These are phyloP conservation scores for Diaporthe vexans DNA, from an alignment of 2,329 filamentous ascomycete genomes.

Conservation along the genomic window DNA sequence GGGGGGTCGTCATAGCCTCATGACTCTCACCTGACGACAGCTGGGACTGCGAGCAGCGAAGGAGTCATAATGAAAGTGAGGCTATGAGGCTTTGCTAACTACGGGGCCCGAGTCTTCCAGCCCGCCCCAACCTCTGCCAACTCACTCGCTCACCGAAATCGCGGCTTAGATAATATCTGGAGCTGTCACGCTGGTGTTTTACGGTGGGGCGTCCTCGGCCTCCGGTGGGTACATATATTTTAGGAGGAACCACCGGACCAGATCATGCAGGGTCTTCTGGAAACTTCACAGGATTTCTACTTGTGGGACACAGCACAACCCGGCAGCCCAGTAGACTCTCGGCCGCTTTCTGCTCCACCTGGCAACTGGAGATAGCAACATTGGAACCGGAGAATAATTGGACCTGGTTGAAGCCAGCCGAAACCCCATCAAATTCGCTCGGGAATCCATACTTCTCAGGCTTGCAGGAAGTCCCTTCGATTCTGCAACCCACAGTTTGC, in stretches of 20 bases:
- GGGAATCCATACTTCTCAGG: conserved; percentile 7
- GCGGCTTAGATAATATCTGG: conserved; percentile 19
- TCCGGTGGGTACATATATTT: conserved; percentile 14
- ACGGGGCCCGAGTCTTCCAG: too few relatives aligned
- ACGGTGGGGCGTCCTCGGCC: conserved; percentile 7
- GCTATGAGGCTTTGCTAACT: neutral
- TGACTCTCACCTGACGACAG: conserved; percentile 21
- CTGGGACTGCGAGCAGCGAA: neutral
- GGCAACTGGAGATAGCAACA: conserved; percentile 14
- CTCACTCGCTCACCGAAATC: neutral
- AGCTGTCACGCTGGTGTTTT: conserved; percentile 23
- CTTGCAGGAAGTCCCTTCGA: neutral
- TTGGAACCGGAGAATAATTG: conserved; percentile 15
- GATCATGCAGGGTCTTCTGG: conserved; percentile 31
- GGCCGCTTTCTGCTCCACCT: conserved; percentile 8
- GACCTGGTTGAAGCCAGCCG: conserved; percentile 22
- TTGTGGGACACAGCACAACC: conserved; percentile 5
- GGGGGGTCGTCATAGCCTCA: conserved; percentile 17
- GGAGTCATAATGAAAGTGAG: neutral
- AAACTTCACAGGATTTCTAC: conserved; percentile 22
- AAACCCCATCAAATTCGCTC: conserved; percentile 11
- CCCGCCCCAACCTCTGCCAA: neutral
- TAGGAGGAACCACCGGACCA: neutral
- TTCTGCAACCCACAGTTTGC: conserved; percentile 19
- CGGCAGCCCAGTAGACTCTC: conserved; percentile 3